A percentile compares a stretch with the other conserved stretches of the same genome.
These are phyloP conservation scores for Hapsidospora chrysogenum DNA, from an alignment of 495 filamentous ascomycete genomes.

Conservation along the genomic window DNA sequence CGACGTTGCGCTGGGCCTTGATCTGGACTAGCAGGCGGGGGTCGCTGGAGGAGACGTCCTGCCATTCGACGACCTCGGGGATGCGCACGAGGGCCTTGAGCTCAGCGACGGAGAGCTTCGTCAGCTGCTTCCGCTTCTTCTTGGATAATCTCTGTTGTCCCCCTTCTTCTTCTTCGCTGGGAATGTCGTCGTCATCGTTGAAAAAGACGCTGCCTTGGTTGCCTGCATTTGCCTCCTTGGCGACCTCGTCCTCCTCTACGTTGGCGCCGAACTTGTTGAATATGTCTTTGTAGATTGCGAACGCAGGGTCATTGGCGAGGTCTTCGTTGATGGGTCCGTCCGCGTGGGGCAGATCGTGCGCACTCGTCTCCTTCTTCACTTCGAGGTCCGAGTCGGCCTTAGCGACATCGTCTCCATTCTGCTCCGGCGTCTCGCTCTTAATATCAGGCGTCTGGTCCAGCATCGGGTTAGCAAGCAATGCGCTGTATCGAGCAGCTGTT, in stretches of 20 bases:
- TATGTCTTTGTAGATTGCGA: conserved; percentile 65
- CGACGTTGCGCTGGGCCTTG: conserved; percentile 88
- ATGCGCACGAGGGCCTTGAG: conserved; percentile 82
- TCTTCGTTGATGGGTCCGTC: conserved; percentile 26
- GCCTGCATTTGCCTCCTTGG: conserved; percentile 41
- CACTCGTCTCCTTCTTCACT: too few relatives aligned
- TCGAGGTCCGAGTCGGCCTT: conserved; percentile 17
- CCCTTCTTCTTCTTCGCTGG: conserved; percentile 56
- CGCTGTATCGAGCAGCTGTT: conserved; percentile 1
- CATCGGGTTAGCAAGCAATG: not conserved
- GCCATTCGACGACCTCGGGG: conserved; percentile 94
- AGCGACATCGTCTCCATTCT: conserved; percentile 12
- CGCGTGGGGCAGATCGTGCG: conserved; percentile 11
- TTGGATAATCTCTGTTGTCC: conserved; percentile 62
- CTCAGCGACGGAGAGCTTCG: conserved; percentile 86
- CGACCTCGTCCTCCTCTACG: conserved; percentile 36
- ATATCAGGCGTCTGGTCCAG: conserved; percentile 10
- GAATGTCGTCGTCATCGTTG: conserved; percentile 76
- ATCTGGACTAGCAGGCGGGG: conserved; percentile 82
- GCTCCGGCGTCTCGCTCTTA: conserved; percentile 9
- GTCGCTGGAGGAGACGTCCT: conserved; percentile 83
- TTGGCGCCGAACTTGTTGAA: conserved; percentile 50
- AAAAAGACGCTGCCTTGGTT: conserved; percentile 83
- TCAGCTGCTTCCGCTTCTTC: conserved; percentile 79
- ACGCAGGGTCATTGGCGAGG: conserved; percentile 57